Percentiles rank a stretch among this genome's conserved stretches.
Conservation (phyloP, 2,329 filamentous ascomycete species). For the Zymoseptoria pseudotritici region DNA sequence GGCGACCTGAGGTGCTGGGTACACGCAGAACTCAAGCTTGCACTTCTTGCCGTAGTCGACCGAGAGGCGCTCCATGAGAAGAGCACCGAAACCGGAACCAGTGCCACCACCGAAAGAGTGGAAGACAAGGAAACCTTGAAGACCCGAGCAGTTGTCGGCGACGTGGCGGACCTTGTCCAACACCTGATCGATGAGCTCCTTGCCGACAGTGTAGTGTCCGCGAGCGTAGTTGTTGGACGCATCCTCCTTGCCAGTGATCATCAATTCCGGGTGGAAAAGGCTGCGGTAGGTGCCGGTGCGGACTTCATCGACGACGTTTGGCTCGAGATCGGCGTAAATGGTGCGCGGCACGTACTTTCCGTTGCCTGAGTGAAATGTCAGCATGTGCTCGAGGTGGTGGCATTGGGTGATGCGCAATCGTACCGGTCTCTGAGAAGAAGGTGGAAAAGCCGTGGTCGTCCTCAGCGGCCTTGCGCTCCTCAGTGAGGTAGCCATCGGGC, state of each 20-base stretch:
- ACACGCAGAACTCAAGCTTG: slow-evolving; percentile 99
- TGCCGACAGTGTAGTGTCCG: slow-evolving; percentile 98
- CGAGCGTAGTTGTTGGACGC: slow-evolving; percentile 99
- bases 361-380: slow-evolving; percentile 56
- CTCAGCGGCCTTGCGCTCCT: slow-evolving; percentile 89
- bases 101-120: slow-evolving; percentile 99
- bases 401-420: slow-evolving; percentile 30
- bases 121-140: slow-evolving; percentile 99
- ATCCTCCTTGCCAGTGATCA: slow-evolving; percentile 99
- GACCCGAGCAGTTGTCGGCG: slow-evolving; percentile 94
- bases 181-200: slow-evolving; percentile 97
- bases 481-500: slow-evolving; percentile 97
- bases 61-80: slow-evolving; percentile 97
- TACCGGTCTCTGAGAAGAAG: slow-evolving; percentile 99
- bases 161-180: slow-evolving; percentile 96
- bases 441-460: slow-evolving; percentile 98
- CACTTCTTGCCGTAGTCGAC: slow-evolving; percentile 99
- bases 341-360: slow-evolving; percentile 98
- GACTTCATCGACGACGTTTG: slow-evolving; percentile 98
- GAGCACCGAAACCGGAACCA: slow-evolving; percentile 94
- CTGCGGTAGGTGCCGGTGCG: slow-evolving; percentile 93
- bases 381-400: slow-evolving; percentile 69
- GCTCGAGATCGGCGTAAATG: slow-evolving; percentile 99
- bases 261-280: slow-evolving; percentile 98
- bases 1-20: slow-evolving; percentile 93